Percentiles rank a stretch among this genome's conserved stretches.
phyloP scores from a whole-genome alignment of 768 basidiomycete genomes.

The Naematelia encephala region DNA sequence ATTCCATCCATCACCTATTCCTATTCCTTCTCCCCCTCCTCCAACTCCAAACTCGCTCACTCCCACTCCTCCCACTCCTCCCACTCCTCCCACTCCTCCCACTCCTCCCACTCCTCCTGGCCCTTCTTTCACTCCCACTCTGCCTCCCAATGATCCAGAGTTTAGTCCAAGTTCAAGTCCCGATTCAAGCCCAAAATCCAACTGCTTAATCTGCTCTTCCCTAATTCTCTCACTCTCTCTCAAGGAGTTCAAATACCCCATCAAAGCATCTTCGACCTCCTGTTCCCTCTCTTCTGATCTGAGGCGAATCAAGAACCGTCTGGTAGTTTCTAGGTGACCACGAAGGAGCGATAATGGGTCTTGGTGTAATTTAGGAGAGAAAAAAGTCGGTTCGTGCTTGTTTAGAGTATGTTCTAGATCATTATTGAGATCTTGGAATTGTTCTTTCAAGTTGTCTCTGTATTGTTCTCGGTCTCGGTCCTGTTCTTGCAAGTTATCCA shows the following conservation, averaged over 20 bases:
- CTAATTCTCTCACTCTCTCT: not conserved
- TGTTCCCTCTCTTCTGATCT: not conserved
- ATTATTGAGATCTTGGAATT: no score
- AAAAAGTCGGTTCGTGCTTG: no score
- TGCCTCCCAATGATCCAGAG: no score
- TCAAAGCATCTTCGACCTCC: not conserved
- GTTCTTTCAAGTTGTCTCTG: no score
- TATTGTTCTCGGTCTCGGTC: no score
- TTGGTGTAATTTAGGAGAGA: no score
- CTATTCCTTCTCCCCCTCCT: not conserved
- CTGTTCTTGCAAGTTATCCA: no score
- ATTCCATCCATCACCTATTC: not conserved
- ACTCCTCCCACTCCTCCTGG: constrained; percentile 30
- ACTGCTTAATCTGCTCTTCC: not conserved
- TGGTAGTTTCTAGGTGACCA: no score
- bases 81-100: constrained; percentile 21
- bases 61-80: constrained; percentile 15
- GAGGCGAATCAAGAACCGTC: not conserved
- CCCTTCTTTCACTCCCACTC: constrained; percentile 14
- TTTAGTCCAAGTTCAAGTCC: not conserved
- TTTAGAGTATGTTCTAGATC: no score
- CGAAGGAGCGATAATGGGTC: no score
- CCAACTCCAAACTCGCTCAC: not conserved
- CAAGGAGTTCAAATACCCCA: not conserved
- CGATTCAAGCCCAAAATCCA: not conserved